Evolutionary conservation across 2,329 filamentous ascomycete genomes (phyloP).

Genomic region (Coniochaeta sp.): DNA sequence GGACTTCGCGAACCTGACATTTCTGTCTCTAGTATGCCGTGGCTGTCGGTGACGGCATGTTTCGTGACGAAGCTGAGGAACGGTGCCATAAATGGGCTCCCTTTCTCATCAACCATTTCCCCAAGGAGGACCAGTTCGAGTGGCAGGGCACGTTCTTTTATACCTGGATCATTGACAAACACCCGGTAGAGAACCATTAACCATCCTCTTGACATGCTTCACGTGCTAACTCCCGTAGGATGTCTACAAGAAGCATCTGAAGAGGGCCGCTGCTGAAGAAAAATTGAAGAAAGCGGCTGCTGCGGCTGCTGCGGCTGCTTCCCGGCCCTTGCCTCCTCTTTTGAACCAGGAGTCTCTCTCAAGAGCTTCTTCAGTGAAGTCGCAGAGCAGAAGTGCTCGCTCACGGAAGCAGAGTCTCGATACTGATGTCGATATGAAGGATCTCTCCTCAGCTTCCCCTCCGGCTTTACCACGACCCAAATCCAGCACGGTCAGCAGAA

Average conservation of each 20-base stretch:
- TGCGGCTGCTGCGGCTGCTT: too few relatives aligned
- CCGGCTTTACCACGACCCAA: constrained; percentile 1
- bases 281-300: constrained; percentile 1
- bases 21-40: constrained; percentile 38
- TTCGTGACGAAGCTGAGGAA: constrained; percentile 38
- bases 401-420: not conserved
- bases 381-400: not conserved
- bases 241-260: constrained; percentile 1
- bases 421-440: constrained; percentile 17
- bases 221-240: not conserved
- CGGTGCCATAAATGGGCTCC: constrained; percentile 39
- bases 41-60: constrained; percentile 43
- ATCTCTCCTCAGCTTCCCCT: constrained; percentile 7
- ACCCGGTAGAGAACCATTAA: constrained; percentile 24
- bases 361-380: not conserved
- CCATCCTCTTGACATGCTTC: not conserved
- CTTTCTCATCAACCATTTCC: constrained; percentile 46
- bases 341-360: not conserved
- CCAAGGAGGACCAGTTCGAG: constrained; percentile 28
- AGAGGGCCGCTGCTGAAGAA: not conserved
- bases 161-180: constrained; percentile 35
- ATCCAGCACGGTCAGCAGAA: not conserved
- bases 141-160: constrained; percentile 41
- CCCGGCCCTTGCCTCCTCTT: not conserved
- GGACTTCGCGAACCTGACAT: not conserved